phyloP scores from a whole-genome alignment of 345 rosid species.

The Heritiera littoralis region DNA sequence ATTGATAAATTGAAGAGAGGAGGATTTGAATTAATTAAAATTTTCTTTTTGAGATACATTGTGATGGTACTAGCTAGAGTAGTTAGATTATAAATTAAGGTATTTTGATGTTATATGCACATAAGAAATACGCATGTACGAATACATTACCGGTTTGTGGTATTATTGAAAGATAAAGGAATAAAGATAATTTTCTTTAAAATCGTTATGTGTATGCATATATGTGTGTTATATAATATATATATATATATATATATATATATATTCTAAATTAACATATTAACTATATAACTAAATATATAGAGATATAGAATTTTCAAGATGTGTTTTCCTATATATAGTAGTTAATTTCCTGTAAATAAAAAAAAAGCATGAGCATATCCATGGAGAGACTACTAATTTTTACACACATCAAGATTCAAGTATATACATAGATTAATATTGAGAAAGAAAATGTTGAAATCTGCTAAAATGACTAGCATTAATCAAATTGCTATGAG shows the following conservation, averaged over 20 bases:
- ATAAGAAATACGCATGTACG: too few relatives aligned
- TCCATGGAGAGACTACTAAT: not conserved
- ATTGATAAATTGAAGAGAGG: not conserved
- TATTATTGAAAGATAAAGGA: too few relatives aligned
- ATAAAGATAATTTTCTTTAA: too few relatives aligned
- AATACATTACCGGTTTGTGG: too few relatives aligned
- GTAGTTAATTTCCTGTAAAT: not conserved
- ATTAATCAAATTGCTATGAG: not conserved
- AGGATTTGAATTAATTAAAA: not conserved
- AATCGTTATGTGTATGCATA: too few relatives aligned
- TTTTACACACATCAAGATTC: not conserved
- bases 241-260: too few relatives aligned
- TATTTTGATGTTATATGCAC: too few relatives aligned
- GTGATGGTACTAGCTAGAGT: not conserved
- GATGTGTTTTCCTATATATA: not conserved
- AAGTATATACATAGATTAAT: not conserved
- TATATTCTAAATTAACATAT: too few relatives aligned
- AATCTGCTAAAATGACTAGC: not conserved
- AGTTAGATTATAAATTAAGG: not conserved
- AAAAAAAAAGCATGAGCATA: not conserved
- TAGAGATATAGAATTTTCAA: not conserved
- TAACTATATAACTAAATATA: too few relatives aligned
- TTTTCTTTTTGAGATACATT: not conserved
- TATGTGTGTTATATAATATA: too few relatives aligned
- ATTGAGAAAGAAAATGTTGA: not conserved